Conservation (phyloP, 805 yeast genomes). For the Wickerhamomyces subpelliculosus region DNA sequence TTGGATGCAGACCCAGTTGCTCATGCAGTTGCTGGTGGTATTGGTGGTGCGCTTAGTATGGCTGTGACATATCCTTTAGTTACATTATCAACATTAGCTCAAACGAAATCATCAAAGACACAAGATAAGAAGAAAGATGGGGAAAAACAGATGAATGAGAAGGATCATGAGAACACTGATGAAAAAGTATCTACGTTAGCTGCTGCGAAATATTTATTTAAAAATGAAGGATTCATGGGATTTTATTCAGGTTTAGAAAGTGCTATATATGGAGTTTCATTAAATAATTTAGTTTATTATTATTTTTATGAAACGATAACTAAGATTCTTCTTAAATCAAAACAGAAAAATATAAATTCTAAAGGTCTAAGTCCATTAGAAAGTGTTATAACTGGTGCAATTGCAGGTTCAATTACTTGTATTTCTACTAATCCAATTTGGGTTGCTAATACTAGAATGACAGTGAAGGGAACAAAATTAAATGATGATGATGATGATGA, state of each 20-base stretch:
- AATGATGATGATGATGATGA: no score
- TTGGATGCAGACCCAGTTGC: slow-evolving; percentile 33
- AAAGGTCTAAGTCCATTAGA: slow-evolving; percentile 48
- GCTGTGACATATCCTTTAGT: slow-evolving; percentile 85
- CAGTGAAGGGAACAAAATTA: no score
- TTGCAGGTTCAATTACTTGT: slow-evolving; percentile 84
- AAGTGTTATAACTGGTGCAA: slow-evolving; percentile 69
- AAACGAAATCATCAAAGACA: slow-evolving; percentile 41
- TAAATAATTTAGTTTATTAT: slow-evolving; percentile 85
- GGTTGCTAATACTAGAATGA: slow-evolving; percentile 91
- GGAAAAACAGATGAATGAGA: slow-evolving; percentile 13
- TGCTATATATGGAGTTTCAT: slow-evolving; percentile 78
- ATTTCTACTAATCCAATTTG: slow-evolving; percentile 83
- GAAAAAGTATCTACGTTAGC: slow-evolving; percentile 22
- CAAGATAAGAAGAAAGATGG: slow-evolving; percentile 14
- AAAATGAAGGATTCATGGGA: slow-evolving; percentile 57
- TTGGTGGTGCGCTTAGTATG: slow-evolving; percentile 87
- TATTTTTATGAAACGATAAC: slow-evolving; percentile 79
- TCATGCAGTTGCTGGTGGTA: slow-evolving; percentile 93
- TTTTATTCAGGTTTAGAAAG: slow-evolving; percentile 83
- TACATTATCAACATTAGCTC: slow-evolving; percentile 82
- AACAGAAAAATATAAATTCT: slow-evolving; percentile 20
- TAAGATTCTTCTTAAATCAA: slow-evolving; percentile 31
- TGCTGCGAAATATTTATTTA: slow-evolving; percentile 41
- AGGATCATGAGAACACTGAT: no score